Percentiles rank a stretch among this genome's conserved stretches.
Evolutionary conservation across 2,329 filamentous ascomycete genomes (phyloP).

Genomic region (Cordyceps cateniannulata): DNA sequence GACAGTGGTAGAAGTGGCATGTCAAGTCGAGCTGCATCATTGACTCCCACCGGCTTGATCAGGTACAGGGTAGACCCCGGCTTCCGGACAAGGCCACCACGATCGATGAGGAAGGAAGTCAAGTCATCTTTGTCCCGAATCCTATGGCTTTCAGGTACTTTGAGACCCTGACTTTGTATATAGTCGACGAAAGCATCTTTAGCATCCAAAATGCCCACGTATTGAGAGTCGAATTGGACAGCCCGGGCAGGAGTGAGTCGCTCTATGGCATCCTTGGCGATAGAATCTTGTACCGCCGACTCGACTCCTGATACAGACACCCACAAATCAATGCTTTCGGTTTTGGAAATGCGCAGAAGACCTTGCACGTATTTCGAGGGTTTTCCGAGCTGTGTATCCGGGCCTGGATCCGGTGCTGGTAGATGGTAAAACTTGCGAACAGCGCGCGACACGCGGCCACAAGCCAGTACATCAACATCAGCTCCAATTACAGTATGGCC

Average conservation of each 20-base stretch:
- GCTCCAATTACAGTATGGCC: constrained; percentile 68
- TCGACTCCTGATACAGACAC: constrained; percentile 66
- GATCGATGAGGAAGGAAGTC: constrained; percentile 41
- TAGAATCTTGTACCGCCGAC: constrained; percentile 59
- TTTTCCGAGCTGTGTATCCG: not conserved
- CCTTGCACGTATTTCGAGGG: constrained; percentile 42
- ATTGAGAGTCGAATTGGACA: constrained; percentile 54
- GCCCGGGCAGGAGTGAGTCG: constrained; percentile 50
- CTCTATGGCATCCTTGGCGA: constrained; percentile 56
- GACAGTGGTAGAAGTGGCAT: constrained; percentile 59
- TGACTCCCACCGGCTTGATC: constrained; percentile 58
- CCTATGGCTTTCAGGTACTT: constrained; percentile 43
- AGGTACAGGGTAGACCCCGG: constrained; percentile 44
- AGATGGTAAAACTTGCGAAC: constrained; percentile 48
- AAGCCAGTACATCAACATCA: constrained; percentile 49
- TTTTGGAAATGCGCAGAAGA: constrained; percentile 51
- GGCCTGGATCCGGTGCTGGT: constrained; percentile 21
- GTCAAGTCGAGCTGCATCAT: constrained; percentile 51
- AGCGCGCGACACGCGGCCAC: constrained; percentile 52
- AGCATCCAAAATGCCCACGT: constrained; percentile 54
- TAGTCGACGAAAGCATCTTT: constrained; percentile 60
- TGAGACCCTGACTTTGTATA: constrained; percentile 46
- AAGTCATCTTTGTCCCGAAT: constrained; percentile 49
- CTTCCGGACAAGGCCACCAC: constrained; percentile 17
- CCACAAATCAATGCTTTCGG: constrained; percentile 63